Conservation (phyloP, 805 yeast genomes). For the Nakazawaea ishiwadae region DNA sequence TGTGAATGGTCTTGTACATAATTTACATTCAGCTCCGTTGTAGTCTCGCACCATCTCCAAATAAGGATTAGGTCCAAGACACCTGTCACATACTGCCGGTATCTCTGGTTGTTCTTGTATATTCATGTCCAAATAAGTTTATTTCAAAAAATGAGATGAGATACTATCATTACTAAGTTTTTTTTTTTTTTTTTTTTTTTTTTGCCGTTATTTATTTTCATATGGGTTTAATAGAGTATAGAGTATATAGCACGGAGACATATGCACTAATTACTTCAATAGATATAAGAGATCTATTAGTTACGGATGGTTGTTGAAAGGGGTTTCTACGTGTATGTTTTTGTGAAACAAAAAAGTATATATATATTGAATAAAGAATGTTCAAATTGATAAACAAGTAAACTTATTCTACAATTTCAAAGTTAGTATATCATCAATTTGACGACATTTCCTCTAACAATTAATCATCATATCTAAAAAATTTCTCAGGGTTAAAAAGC, state of each 20-base stretch:
- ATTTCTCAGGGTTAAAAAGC: slow-evolving; percentile 38
- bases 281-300: too few relatives aligned
- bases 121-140: neutral
- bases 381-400: neutral
- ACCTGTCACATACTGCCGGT: slow-evolving; percentile 68
- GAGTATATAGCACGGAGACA: too few relatives aligned
- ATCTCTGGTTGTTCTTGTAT: slow-evolving; percentile 23
- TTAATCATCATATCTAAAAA: too few relatives aligned
- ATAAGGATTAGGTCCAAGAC: slow-evolving; percentile 66
- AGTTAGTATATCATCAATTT: too few relatives aligned
- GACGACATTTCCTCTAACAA: too few relatives aligned
- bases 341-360: too few relatives aligned
- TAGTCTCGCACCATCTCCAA: slow-evolving; percentile 67
- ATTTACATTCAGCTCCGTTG: slow-evolving; percentile 76
- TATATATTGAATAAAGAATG: neutral
- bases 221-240: too few relatives aligned
- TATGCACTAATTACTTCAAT: too few relatives aligned
- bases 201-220: too few relatives aligned
- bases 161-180: neutral
- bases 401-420: neutral
- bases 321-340: too few relatives aligned
- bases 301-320: too few relatives aligned
- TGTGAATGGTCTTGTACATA: slow-evolving; percentile 83
- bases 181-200: too few relatives aligned
- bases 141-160: neutral